Percentiles rank a stretch among this genome's conserved stretches.
phyloP scores from a whole-genome alignment of 768 basidiomycete species.

The Xerocomus brunneocitrinus region DNA sequence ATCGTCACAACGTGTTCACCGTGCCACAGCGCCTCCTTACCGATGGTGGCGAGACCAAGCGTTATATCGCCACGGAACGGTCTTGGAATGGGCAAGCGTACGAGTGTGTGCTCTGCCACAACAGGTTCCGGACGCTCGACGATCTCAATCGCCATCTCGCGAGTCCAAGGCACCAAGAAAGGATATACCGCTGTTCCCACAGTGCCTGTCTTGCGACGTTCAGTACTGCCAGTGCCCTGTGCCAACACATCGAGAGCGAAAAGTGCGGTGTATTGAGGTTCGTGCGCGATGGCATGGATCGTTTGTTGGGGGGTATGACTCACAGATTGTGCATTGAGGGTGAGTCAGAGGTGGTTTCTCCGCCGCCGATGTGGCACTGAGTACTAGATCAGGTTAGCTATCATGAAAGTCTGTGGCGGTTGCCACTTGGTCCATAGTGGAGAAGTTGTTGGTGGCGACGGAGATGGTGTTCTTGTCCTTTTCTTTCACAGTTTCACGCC shows the following conservation, averaged over 20 bases:
- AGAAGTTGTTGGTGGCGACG: background rate
- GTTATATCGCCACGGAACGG: conserved; percentile 31
- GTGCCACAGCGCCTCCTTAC: conserved; percentile 50
- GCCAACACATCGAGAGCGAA: conserved; percentile 62
- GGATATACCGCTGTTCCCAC: conserved; percentile 53
- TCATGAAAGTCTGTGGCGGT: background rate
- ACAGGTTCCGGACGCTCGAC: conserved; percentile 34
- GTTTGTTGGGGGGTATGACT: conserved; percentile 23
- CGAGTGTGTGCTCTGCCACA: conserved; percentile 65
- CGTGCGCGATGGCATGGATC: conserved; percentile 39
- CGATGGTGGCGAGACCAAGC: conserved; percentile 3
- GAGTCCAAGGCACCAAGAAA: conserved; percentile 55
- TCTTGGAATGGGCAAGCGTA: conserved; percentile 43
- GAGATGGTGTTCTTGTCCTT: background rate
- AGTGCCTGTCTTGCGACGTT: conserved; percentile 41
- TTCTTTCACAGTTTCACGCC: background rate
- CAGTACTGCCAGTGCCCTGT: conserved; percentile 51
- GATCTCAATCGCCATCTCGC: conserved; percentile 59
- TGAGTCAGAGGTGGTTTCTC: conserved; percentile 2
- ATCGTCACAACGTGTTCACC: conserved; percentile 49
- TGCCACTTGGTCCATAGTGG: background rate
- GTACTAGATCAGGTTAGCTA: background rate
- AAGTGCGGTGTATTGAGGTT: conserved; percentile 53
- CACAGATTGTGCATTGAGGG: conserved; percentile 11
- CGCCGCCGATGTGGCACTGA: background rate